Conservation (phyloP, 2,329 filamentous ascomycete species). For the Colletotrichum aenigma region DNA sequence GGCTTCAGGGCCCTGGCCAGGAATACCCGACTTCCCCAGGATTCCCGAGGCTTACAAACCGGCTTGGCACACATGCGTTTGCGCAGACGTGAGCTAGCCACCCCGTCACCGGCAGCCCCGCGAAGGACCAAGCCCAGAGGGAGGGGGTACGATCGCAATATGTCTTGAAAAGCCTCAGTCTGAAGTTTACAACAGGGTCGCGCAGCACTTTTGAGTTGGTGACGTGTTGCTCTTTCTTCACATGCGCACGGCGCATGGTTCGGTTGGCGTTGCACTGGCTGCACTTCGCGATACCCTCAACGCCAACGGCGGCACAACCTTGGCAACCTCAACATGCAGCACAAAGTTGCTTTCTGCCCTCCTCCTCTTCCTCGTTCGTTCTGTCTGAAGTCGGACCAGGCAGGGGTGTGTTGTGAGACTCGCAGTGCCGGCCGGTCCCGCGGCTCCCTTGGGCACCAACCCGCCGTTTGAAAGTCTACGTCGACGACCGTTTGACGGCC, state of each 20-base stretch:
- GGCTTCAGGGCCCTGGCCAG: background rate
- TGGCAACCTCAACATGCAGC: background rate
- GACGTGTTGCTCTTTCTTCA: constrained; percentile 10
- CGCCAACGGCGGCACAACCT: background rate
- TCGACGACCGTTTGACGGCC: background rate
- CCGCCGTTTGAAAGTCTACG: background rate
- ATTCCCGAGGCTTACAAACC: background rate
- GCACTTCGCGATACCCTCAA: background rate
- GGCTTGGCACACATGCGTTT: background rate
- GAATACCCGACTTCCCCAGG: background rate
- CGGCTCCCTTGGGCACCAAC: background rate
- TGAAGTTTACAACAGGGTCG: background rate
- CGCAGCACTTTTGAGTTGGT: constrained; percentile 7
- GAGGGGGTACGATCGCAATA: constrained; percentile 8
- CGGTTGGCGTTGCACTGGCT: background rate
- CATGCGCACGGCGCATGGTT: constrained; percentile 11
- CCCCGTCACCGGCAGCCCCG: background rate
- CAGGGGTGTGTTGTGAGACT: background rate
- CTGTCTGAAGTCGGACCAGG: background rate
- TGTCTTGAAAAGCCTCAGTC: background rate
- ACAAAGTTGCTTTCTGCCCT: background rate
- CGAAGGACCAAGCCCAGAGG: background rate
- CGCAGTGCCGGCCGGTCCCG: background rate
- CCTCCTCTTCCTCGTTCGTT: background rate
- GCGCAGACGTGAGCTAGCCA: background rate